Evolutionary conservation across 1,139 yeast species (phyloP), one percentile per base, ranked within the genome.

Genomic region (Taiozyma sp.): DNA sequence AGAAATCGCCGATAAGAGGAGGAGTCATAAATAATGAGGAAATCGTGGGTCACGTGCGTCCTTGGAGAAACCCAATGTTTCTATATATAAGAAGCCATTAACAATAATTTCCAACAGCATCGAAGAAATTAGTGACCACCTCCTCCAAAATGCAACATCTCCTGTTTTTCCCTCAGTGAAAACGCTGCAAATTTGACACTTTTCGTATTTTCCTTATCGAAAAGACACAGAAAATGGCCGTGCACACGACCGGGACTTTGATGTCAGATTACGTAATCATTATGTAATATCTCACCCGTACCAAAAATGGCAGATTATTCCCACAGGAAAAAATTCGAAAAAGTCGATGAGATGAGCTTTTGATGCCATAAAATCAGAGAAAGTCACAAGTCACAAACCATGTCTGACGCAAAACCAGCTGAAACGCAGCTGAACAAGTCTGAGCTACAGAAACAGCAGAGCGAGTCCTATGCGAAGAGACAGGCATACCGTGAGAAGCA

Each of bases 401-500:
- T 27, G 28, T 14, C 30, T 23, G 43, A 27, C 12, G 16, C 19
- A 24, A 41, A 7, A 2, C 30, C 43, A 9, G 14, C 3, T 41
- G 36, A 32, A 32, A 32, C 36, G 12, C 47, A 44, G 34, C 46
- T 53, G 8, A 56, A 44, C 50, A 54, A 48, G 48, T 55, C 56
- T 48, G 60, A 58, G 16, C 42, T 58, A 4, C 55, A 58, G 48
- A 59, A 53, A 47, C 49, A 49, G 13, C 56, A 52, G 46, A 53
- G 58, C 9, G 63, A 60, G 43, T 45, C 53, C 22, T 59, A 56
- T 36, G 58, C 55, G 30, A 59, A 57, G 45, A 61, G 65, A 49
- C 59, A 68, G 50, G 71, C 68, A 14, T 70, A 70, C 50, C 68
- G 75, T 54, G 65, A 67, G 45, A 70, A 70, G 47, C 65, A 62